phyloP scores from a whole-genome alignment of 1,284 basidiomycete species.

The Butyriboletus appendiculatus region DNA sequence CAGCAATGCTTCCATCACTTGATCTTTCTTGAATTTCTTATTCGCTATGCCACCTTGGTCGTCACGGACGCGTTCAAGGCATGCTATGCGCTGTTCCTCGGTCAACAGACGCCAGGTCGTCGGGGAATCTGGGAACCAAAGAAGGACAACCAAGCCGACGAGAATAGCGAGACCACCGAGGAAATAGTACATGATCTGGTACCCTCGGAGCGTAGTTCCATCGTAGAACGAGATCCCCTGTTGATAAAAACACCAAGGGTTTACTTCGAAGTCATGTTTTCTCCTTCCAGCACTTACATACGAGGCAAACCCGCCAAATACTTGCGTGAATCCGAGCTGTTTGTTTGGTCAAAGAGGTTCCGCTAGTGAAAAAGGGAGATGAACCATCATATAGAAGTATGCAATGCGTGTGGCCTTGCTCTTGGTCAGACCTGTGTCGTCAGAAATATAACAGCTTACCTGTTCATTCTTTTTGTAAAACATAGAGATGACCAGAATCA shows the following conservation, averaged over 20 bases:
- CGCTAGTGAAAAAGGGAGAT: too few relatives aligned
- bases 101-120: constrained; percentile 53
- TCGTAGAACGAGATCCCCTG: constrained; percentile 50
- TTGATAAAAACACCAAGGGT: background rate
- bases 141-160: constrained; percentile 43
- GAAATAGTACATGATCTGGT: constrained; percentile 48
- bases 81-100: constrained; percentile 60
- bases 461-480: constrained; percentile 71
- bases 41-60: constrained; percentile 55
- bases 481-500: constrained; percentile 63
- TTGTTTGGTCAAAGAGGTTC: background rate
- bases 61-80: constrained; percentile 61
- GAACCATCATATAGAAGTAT: too few relatives aligned
- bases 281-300: constrained; percentile 41
- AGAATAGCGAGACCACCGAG: constrained; percentile 61
- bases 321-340: constrained; percentile 42
- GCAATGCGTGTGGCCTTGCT: too few relatives aligned
- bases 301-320: constrained; percentile 66
- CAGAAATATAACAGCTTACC: constrained; percentile 23
- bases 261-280: background rate
- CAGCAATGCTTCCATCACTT: constrained; percentile 38
- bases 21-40: constrained; percentile 1
- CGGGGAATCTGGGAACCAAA: too few relatives aligned
- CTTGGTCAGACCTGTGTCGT: too few relatives aligned
- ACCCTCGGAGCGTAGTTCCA: constrained; percentile 39